Conservation (phyloP, 1,139 yeast species). For the Geotrichum australiense region DNA sequence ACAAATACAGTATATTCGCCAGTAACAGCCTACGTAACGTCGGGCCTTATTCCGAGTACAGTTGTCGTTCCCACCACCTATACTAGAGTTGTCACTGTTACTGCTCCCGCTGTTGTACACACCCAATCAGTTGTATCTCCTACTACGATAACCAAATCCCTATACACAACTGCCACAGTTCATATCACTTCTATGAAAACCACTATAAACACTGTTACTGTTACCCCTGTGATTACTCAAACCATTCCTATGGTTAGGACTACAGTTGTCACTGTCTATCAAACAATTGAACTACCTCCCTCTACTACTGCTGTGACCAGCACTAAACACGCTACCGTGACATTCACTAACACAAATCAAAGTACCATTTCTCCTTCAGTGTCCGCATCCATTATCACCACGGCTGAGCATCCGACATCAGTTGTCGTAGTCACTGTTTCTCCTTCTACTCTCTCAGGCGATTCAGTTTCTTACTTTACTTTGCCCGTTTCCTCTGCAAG, state of each 20-base stretch:
- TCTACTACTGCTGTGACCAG: not conserved
- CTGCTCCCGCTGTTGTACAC: not conserved
- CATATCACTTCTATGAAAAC: not conserved
- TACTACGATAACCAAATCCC: not conserved
- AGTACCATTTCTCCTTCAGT: too few species aligned
- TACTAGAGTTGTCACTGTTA: not conserved
- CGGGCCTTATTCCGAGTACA: not conserved
- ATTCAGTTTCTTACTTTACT: too few species aligned
- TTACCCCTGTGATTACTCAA: slow-evolving; percentile 1
- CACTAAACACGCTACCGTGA: too few species aligned
- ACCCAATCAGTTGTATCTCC: not conserved
- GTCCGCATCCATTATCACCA: too few species aligned
- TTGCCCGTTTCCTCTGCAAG: too few species aligned
- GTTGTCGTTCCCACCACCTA: not conserved
- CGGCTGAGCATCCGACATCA: too few species aligned
- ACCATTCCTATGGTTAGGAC: not conserved
- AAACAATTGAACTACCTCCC: too few species aligned
- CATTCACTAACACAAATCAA: too few species aligned
- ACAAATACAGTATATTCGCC: not conserved
- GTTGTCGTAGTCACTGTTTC: too few species aligned
- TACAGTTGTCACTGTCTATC: not conserved
- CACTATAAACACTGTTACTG: not conserved
- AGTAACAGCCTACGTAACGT: not conserved
- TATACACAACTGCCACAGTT: not conserved
- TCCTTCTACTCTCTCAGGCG: too few species aligned